These are phyloP conservation scores for Neurospora sp. DNA, from an alignment of 495 filamentous ascomycete genomes.

Conservation along the genomic window DNA sequence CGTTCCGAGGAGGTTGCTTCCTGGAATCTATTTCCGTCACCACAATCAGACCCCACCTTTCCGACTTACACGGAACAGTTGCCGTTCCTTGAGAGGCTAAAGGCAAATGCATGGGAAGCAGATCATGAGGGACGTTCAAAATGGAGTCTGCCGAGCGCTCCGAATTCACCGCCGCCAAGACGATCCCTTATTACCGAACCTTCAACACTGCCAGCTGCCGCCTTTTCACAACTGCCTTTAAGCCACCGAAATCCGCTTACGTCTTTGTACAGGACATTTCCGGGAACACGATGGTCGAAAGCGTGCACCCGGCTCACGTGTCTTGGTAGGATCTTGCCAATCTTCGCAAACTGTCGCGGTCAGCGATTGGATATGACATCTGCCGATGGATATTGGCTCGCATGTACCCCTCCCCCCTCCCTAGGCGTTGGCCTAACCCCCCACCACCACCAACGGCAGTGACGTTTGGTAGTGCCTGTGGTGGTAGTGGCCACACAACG, in stretches of 20 bases:
- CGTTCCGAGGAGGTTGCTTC: not conserved
- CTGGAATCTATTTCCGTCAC: not conserved
- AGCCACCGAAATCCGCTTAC: not conserved
- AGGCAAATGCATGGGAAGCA: not conserved
- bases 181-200: not conserved
- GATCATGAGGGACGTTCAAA: not conserved
- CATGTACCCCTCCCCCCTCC: slow-evolving; percentile 15
- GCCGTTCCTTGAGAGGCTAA: not conserved
- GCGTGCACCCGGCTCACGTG: not conserved
- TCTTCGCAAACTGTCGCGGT: not conserved
- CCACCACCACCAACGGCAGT: slow-evolving; percentile 3
- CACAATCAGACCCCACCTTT: not conserved
- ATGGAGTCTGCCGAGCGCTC: not conserved
- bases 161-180: not conserved
- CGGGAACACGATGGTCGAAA: not conserved
- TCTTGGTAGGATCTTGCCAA: not conserved
- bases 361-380: slow-evolving; percentile 24
- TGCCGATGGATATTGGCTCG: slow-evolving; percentile 19
- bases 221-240: not conserved
- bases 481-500: not conserved
- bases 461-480: not conserved
- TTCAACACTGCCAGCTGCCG: not conserved
- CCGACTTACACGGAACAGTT: not conserved
- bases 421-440: slow-evolving; percentile 1
- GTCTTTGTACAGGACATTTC: not conserved